Base-by-base conservation (phyloP, 129 eudicot species). In the Arctium lappa region DNA sequence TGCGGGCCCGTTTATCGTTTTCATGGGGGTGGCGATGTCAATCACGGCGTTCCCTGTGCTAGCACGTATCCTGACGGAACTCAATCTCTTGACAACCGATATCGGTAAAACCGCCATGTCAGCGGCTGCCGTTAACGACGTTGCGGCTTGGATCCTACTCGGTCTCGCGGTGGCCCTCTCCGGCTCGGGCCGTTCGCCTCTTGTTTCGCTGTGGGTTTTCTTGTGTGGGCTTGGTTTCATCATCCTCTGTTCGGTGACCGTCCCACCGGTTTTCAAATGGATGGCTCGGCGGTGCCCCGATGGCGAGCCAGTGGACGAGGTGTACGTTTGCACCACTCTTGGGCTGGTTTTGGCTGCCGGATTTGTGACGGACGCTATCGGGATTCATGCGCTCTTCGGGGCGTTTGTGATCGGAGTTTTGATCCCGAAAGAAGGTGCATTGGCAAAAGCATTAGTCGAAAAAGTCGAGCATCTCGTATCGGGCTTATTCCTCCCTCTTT, bases 401-500 rank as follows among this genome's bases (percentile, higher is more conserved):
- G 87, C 87, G 15, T 79, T 85, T 36, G 30, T 74, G 15, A 73
- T 60, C 22, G 87, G 87, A 32, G 72, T 85, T 15, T 60, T 85
- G 68, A 74, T 85, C 69, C 87, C 87, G 0, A 60, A 60, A 18
- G 75, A 70, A 15, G 84, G 87, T 6, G 75, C 87, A 7, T 72
- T 85, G 48, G 81, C 66, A 18, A 36, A 48, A 42, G 70, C 79
- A 6, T 56, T 85, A 1, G 56, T 74, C 34, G 87, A 85, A 65
- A 85, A 75, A 27, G 84, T 85, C 27, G 87, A 85, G 75, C 84
- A 79, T 76, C 30, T 85, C 56, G 70, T 85, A n/a, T 73, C 84
- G 12, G 80, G 76, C 1, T 39, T 85, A 36, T 31, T 84, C 72
- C 84, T 85, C 73, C 87, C 87, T 16, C 69, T 85, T 34, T 85